Evolutionary conservation across 208 protist genomes (phyloP).

Genomic region (Leishmania aethiopica): DNA sequence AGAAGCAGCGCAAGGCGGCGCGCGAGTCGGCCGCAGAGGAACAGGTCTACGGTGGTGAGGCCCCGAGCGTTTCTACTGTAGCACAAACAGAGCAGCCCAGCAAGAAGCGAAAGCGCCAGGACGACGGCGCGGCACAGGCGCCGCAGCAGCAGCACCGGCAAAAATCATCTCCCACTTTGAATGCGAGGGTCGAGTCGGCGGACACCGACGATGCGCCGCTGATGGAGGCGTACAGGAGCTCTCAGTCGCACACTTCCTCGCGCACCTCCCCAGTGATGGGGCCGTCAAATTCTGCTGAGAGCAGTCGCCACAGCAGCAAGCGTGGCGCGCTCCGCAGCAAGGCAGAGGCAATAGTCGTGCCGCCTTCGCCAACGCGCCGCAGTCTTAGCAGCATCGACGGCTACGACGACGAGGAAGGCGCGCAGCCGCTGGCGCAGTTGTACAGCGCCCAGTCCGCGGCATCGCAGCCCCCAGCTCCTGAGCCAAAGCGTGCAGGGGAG

Average conservation of each 20-base stretch:
- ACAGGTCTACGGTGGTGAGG: neutral
- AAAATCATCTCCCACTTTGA: neutral
- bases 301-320: slow-evolving; percentile 19
- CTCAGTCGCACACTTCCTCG: slow-evolving; percentile 5
- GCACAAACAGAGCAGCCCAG: slow-evolving; percentile 1
- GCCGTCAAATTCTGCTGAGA: neutral
- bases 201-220: slow-evolving; percentile 20
- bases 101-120: slow-evolving; percentile 33
- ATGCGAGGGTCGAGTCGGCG: neutral
- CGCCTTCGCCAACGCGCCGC: slow-evolving; percentile 5
- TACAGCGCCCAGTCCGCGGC: slow-evolving; percentile 8
- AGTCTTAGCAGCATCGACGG: slow-evolving; percentile 1
- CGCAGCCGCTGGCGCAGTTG: slow-evolving; percentile 19
- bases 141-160: neutral
- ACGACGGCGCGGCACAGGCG: neutral
- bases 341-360: neutral
- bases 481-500: neutral
- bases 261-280: slow-evolving; percentile 6
- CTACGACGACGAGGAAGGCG: slow-evolving; percentile 7
- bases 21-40: slow-evolving; percentile 1
- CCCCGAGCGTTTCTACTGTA: neutral
- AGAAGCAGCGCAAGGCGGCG: slow-evolving; percentile 27
- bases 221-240: slow-evolving; percentile 6
- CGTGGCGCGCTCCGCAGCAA: slow-evolving; percentile 3
- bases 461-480: neutral